Percentiles rank a stretch among this genome's conserved stretches.
Conservation (phyloP, 2,329 filamentous ascomycete genomes). For the Pseudogymnoascus sp. region DNA sequence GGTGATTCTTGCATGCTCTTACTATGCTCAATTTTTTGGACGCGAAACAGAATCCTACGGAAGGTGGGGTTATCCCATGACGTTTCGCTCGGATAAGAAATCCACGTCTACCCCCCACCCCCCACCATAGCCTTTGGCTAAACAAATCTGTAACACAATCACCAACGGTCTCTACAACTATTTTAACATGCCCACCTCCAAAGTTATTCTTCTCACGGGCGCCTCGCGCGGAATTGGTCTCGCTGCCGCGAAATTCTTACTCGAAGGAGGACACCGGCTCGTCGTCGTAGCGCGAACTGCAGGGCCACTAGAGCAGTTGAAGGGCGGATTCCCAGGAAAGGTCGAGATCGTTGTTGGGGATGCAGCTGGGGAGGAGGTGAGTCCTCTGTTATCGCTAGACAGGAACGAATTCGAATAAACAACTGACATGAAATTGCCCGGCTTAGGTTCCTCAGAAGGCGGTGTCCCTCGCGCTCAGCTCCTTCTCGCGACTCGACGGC, state of each 20-base stretch:
- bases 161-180: not conserved
- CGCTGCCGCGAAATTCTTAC: slow-evolving; percentile 43
- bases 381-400: not conserved
- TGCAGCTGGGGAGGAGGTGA: slow-evolving; percentile 4
- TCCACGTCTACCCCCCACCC: not conserved
- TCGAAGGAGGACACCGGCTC: slow-evolving; percentile 45
- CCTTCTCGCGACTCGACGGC: slow-evolving; percentile 68
- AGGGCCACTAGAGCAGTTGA: slow-evolving; percentile 40
- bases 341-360: slow-evolving; percentile 51
- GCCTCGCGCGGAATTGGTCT: slow-evolving; percentile 56
- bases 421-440: not conserved
- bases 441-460: slow-evolving; percentile 46
- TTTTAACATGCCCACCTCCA: slow-evolving; percentile 37
- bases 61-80: not conserved
- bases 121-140: not conserved
- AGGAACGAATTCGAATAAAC: not conserved
- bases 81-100: not conserved
- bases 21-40: not conserved
- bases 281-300: slow-evolving; percentile 49
- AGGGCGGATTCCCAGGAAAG: slow-evolving; percentile 41
- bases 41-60: not conserved
- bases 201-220: slow-evolving; percentile 62
- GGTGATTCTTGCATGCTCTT: not conserved
- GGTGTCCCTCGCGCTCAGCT: slow-evolving; percentile 53
- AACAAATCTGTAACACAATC: not conserved